These are phyloP conservation scores for Centella asiatica DNA, from an alignment of 129 eudicot species.

Conservation along the genomic window DNA sequence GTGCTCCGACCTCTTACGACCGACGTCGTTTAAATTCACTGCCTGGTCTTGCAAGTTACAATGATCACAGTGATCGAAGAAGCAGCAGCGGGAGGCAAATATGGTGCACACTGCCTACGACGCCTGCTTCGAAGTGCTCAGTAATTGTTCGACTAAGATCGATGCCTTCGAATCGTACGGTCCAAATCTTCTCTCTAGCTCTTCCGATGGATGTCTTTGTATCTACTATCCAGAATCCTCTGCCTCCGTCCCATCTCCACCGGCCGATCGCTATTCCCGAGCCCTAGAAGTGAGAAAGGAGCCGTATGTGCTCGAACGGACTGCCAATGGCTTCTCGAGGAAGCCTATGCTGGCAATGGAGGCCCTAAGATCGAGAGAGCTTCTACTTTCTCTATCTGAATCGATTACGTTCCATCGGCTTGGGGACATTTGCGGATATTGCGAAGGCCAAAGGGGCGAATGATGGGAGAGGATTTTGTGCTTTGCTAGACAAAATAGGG, in stretches of 20 bases:
- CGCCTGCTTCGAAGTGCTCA: neutral
- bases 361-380: conserved; percentile 52
- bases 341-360: conserved; percentile 62
- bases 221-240: conserved; percentile 69
- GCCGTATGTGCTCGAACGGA: conserved; percentile 53
- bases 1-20: too few species aligned
- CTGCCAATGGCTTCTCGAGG: conserved; percentile 58
- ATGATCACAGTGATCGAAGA: neutral
- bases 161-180: conserved; percentile 19
- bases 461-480: conserved; percentile 70
- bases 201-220: conserved; percentile 70
- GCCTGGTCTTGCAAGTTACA: neutral
- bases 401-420: conserved; percentile 63
- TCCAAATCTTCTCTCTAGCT: conserved; percentile 52
- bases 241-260: conserved; percentile 14
- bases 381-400: conserved; percentile 67
- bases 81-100: too few species aligned
- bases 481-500: conserved; percentile 79
- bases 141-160: neutral
- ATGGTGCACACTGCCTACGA: conserved; percentile 15
- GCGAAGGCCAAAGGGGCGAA: conserved; percentile 89
- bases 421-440: conserved; percentile 70
- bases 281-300: conserved; percentile 41
- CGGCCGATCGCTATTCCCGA: conserved; percentile 32
- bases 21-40: neutral